A percentile compares a stretch with the other conserved stretches of the same genome.
These are phyloP conservation scores for Anethum foeniculum DNA, from an alignment of 140 eudicot species.

Conservation along the genomic window DNA sequence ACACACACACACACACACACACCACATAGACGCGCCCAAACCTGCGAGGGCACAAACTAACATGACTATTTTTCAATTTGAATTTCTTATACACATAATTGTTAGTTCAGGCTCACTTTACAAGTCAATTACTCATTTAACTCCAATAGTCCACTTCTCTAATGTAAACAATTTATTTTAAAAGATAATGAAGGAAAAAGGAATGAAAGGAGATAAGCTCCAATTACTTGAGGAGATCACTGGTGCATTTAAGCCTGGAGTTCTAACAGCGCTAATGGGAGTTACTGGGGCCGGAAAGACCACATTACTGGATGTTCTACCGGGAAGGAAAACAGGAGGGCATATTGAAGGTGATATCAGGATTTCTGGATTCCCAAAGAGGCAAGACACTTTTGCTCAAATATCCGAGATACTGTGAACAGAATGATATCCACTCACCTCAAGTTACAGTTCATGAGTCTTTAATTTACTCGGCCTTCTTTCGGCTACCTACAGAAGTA, in stretches of 20 bases:
- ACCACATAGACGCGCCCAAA: too few relatives aligned
- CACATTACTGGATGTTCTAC: conserved; percentile 48
- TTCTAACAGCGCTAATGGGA: conserved; percentile 57
- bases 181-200: conserved; percentile 66
- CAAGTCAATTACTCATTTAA: neutral
- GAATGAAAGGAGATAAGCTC: conserved; percentile 49
- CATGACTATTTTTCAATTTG: neutral
- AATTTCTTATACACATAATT: neutral
- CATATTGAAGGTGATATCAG: conserved; percentile 47
- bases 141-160: neutral
- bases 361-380: conserved; percentile 45
- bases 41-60: neutral
- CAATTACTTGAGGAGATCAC: conserved; percentile 57
- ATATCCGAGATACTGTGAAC: conserved; percentile 54
- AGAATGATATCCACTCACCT: conserved; percentile 47
- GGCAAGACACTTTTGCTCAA: conserved; percentile 48
- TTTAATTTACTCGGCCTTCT: conserved; percentile 44
- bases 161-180: neutral
- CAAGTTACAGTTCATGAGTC: conserved; percentile 45
- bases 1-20: too few relatives aligned
- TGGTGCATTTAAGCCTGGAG: conserved; percentile 53
- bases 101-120: neutral
- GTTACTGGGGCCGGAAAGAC: conserved; percentile 61
- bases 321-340: conserved; percentile 54
- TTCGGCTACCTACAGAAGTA: conserved; percentile 48